Evolutionary conservation across 1,284 basidiomycete species (phyloP).

Genomic region (Cryptococcus hybrid): DNA sequence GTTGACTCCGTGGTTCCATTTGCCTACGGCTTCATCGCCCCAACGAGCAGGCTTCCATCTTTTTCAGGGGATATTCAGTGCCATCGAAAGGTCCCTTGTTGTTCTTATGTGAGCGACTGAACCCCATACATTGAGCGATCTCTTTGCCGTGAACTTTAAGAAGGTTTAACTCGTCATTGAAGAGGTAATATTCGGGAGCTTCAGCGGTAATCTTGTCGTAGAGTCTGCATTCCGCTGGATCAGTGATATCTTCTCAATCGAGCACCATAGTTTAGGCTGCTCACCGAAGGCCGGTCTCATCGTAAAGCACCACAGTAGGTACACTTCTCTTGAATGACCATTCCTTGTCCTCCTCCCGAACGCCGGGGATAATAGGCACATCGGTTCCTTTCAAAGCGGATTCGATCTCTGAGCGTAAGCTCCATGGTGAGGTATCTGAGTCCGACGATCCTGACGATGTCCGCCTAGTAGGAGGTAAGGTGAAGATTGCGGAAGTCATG

Average conservation of each 20-base stretch:
- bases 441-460: background rate
- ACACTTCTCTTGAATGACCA: slow-evolving; percentile 60
- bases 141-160: slow-evolving; percentile 53
- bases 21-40: slow-evolving; percentile 63
- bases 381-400: slow-evolving; percentile 25
- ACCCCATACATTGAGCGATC: slow-evolving; percentile 56
- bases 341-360: slow-evolving; percentile 29
- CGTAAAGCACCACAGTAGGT: slow-evolving; percentile 84
- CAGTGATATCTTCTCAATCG: background rate
- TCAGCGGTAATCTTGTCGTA: slow-evolving; percentile 69
- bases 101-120: slow-evolving; percentile 19
- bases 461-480: background rate
- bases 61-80: slow-evolving; percentile 13
- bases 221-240: slow-evolving; percentile 20
- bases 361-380: slow-evolving; percentile 34
- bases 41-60: slow-evolving; percentile 49
- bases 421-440: background rate
- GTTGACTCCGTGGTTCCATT: slow-evolving; percentile 64
- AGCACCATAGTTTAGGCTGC: slow-evolving; percentile 5
- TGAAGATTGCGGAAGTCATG: background rate
- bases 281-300: slow-evolving; percentile 69
- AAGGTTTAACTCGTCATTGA: slow-evolving; percentile 57
- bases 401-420: slow-evolving; percentile 38
- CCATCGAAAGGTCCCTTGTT: slow-evolving; percentile 9
- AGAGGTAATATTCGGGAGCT: slow-evolving; percentile 85